Evolutionary conservation across 164 flowering plant species (phyloP).

Genomic region (Sedum album): DNA sequence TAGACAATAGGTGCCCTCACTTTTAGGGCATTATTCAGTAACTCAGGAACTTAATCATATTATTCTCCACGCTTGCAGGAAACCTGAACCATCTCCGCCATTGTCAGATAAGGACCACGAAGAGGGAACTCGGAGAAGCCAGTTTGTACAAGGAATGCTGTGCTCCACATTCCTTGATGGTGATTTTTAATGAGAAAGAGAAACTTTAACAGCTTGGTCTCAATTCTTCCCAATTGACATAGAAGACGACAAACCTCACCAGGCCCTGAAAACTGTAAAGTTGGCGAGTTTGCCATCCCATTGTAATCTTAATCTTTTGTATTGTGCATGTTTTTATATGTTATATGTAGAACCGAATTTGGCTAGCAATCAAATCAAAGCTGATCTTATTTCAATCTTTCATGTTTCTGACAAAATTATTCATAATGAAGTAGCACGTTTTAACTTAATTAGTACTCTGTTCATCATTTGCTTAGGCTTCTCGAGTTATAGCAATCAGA

Average conservation of each 20-base stretch:
- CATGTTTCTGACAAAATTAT: neutral
- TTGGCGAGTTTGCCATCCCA: neutral
- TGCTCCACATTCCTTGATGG: constrained; percentile 45
- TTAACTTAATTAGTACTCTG: no score
- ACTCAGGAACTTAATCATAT: neutral
- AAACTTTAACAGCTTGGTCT: neutral
- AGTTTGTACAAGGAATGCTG: constrained; percentile 46
- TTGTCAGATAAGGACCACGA: constrained; percentile 42
- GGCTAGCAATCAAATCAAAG: neutral
- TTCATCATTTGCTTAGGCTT: neutral
- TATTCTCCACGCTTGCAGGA: neutral
- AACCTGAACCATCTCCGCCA: constrained; percentile 17
- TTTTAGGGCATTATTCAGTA: neutral
- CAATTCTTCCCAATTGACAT: constrained; percentile 5
- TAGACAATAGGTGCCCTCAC: neutral
- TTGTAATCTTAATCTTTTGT: neutral
- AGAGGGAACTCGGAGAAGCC: constrained; percentile 39
- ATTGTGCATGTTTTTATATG: constrained; percentile 1
- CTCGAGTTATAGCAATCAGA: no score
- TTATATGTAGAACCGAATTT: neutral
- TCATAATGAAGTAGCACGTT: neutral
- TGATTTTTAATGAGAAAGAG: constrained; percentile 19
- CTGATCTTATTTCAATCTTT: neutral
- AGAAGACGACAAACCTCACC: constrained; percentile 5
- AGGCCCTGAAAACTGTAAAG: constrained; percentile 5